Evolutionary conservation across 192 early-diverging fungal species (phyloP), one percentile per base, ranked within the genome.

Genomic region (Physocladia obscura): DNA sequence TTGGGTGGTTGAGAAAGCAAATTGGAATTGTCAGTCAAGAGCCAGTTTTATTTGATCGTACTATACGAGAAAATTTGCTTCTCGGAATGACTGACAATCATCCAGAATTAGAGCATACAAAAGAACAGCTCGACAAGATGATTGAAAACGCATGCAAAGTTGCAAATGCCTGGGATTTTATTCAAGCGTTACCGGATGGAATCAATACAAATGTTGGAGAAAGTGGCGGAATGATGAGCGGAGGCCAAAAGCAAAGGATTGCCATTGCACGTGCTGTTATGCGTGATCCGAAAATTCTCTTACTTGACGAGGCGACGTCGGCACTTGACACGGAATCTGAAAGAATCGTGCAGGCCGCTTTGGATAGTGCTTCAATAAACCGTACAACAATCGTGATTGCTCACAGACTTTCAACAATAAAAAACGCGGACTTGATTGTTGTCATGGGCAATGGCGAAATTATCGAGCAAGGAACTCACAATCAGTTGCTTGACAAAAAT

Each of bases 211-310:
- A 72, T 31, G 92, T 96, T 34, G 95, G 95, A 67, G 92, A 93
- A 71, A 75, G 82, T 47, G 78, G 76, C 26, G 38, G 49, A 8
- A 87, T 89, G 64, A 68, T 95, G 26, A 91, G 88, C 54, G 94
- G 94, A 54, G 94, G 94, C 34, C 92, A 96, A 75, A 94, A 94
- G 75, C 93, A 96, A 80, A 87, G 96, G 64, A 94, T 98, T 75
- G 93, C 94, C 51, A 98, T 98, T 85, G 95, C 95, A 0, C 85
- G 95, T 58, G 92, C 93, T 21, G 76, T 97, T 32, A 84, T 95
- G 50, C 89, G 89, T 62, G 84, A 94, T 70, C 94, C 95, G 13
- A 77, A 77, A 26, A 92, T 97, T 8, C 83, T 98, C 60, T 48
- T 86, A 2, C 64, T 86, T 32, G 84, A 86, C 64, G 84, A 86